Evolutionary conservation across 2,329 filamentous ascomycete genomes (phyloP).

Genomic region (Cadophora sp.): DNA sequence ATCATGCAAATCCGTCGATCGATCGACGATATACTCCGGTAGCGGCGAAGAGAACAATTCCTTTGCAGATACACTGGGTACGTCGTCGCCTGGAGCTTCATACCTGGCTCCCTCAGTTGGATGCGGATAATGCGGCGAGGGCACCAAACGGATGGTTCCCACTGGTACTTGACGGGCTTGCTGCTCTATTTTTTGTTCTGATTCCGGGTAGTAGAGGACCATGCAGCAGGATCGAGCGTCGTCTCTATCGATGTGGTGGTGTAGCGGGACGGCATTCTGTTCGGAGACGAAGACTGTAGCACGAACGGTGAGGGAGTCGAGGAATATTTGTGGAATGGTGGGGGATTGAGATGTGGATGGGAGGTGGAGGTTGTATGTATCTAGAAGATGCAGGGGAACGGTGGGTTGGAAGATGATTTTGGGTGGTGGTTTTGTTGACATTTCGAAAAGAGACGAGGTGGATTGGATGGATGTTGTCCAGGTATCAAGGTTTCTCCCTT

Average conservation of each 20-base stretch:
- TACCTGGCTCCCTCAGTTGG: conserved; percentile 52
- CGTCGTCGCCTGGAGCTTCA: conserved; percentile 29
- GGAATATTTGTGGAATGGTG: conserved; percentile 59
- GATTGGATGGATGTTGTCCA: neutral
- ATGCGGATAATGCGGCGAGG: conserved; percentile 62
- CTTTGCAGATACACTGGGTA: conserved; percentile 3
- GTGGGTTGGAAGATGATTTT: conserved; percentile 23
- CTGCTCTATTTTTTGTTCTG: neutral
- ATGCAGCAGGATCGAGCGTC: conserved; percentile 82
- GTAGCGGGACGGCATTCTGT: conserved; percentile 58
- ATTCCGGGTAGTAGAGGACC: conserved; percentile 54
- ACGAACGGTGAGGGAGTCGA: conserved; percentile 66
- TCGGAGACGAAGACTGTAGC: conserved; percentile 65
- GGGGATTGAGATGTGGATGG: conserved; percentile 19
- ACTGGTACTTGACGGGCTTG: conserved; percentile 32
- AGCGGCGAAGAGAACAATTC: conserved; percentile 21
- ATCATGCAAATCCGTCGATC: conserved; percentile 60
- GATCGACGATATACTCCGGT: conserved; percentile 36
- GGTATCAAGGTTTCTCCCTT: neutral
- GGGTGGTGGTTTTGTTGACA: neutral
- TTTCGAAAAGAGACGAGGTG: neutral
- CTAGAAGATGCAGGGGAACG: conserved; percentile 14
- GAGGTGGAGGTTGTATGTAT: conserved; percentile 24
- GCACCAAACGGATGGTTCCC: conserved; percentile 61
- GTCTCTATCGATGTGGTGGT: conserved; percentile 79